Base-by-base conservation (phyloP, 2,329 filamentous ascomycete genomes). In the Akanthomyces uredinophilus region DNA sequence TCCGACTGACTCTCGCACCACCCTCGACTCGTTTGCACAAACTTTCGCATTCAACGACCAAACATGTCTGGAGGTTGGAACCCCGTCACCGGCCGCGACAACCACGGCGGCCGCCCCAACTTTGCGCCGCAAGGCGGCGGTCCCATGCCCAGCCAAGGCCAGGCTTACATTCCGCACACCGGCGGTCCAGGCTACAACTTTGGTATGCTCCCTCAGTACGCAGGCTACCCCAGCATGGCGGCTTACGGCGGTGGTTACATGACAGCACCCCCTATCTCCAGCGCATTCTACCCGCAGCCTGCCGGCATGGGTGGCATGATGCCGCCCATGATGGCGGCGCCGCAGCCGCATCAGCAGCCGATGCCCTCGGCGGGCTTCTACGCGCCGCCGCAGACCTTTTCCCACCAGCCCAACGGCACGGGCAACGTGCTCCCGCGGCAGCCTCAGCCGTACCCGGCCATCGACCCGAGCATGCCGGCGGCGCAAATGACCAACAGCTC, bases 401-500 rank as follows among this genome's bases (percentile, higher is more conserved):
- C 75, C 1, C 68, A 71, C 57, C 75, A 78, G 64, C 76, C 76
- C 32, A 76, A 77, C 63, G 77, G 75, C 14, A 68, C 70, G 2
- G 70, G 70, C 41, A 74, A 72, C 61, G 64, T 72, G 4, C 68
- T 74, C 3, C 67, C 70, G 1, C 79, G 81, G 3, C 66, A 73
- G n/a, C 75, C 79, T 0, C 74, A 78, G 59, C 69, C 76, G 0
- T 74, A 74, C 22, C 81, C 83, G 0, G 67, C 67, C 8, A 75
- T 80, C 62, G 76, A 81, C 65, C 64, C 73, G 0, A 71, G 75
- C 2, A 79, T 82, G 64, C 81, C 83, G 0, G 82, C 82, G 0
- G 76, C 80, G 32, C 81, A 84, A 65, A 74, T 87, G 73, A 78
- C 77, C 52, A 86, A 87, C 72, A 78, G 80, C 0, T 82, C 82